Evolutionary conservation across 129 eudicot species (phyloP), one percentile per base, ranked within the genome.

Genomic region (Tanacetum coccineum): DNA sequence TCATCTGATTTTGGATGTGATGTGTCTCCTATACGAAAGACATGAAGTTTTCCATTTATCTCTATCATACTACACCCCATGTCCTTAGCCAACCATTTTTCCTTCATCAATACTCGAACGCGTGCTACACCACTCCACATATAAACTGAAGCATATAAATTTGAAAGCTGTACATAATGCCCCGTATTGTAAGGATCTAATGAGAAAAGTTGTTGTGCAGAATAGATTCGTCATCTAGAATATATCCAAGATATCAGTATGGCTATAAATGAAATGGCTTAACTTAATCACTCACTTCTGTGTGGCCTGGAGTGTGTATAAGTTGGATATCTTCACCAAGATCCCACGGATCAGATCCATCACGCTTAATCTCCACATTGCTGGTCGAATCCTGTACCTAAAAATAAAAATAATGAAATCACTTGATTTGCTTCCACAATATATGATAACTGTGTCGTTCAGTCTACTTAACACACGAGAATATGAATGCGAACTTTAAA

Each of bases 131-230:
- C 88, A 39, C 73, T 74, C 97, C 97, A 90, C 83, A 90, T 64
- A 40, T 73, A 69, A 3, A 68, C 80, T 6, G 93, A 81, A 56
- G 97, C 97, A 59, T 91, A 91, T 4, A 91, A 93, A 78, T 91
- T 91, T 2, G 90, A 91, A 20, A 91, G 81, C 83, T 85, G 92
- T 48, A 91, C 93, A 48, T 91, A 91, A 67, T 85, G 94, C n/a
- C 94, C 97, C 5, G 86, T 85, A 64, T 87, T 81, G 59, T 62
- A 60, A 0, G 96, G 90, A 74, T 87, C 97, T 49, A 91, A 67
- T 3, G 80, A 58, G 72, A 91, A 80, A 39, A 91, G 86, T 26
- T 69, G 76, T 28, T 79, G 76, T 22, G 96, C 97, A 5, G 6
- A 32, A 7, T 5, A 32, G 39, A 32, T 28, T 26, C 17, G 11